Conservation (phyloP, 371 early-diverging fungal genomes). For the Mycotypha africana region DNA sequence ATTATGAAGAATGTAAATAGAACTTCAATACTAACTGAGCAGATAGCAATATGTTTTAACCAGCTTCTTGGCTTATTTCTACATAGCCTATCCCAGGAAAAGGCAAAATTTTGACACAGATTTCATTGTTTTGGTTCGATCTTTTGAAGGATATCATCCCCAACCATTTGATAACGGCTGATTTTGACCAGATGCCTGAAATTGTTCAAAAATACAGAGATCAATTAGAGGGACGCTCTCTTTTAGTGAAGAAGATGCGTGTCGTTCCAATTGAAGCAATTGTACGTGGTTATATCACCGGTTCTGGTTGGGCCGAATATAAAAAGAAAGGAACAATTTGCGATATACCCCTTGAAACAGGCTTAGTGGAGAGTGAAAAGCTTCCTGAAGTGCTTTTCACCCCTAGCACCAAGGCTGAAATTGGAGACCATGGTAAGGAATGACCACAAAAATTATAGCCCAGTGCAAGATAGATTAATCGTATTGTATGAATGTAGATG, state of each 20-base stretch:
- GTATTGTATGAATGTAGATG: conserved; percentile 52
- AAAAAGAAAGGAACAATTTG: conserved; percentile 88
- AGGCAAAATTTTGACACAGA: conserved; percentile 93
- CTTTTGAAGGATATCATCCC: conserved; percentile 77
- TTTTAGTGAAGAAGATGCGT: conserved; percentile 87
- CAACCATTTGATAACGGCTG: conserved; percentile 92
- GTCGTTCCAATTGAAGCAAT: conserved; percentile 98
- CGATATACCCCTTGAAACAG: conserved; percentile 79
- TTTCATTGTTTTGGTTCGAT: conserved; percentile 94
- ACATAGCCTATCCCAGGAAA: conserved; percentile 86
- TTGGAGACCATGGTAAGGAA: conserved; percentile 85
- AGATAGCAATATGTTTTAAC: too few relatives aligned
- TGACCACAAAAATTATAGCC: not conserved
- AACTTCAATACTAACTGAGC: too few relatives aligned
- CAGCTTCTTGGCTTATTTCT: not conserved
- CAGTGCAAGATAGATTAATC: too few relatives aligned
- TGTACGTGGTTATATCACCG: conserved; percentile 95
- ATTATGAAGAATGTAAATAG: conserved; percentile 94
- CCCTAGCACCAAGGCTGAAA: conserved; percentile 97
- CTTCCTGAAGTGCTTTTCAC: conserved; percentile 87
- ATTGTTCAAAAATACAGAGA: conserved; percentile 79
- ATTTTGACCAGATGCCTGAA: conserved; percentile 91
- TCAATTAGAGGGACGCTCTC: conserved; percentile 83
- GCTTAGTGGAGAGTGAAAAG: conserved; percentile 80
- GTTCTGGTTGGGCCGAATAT: conserved; percentile 96